phyloP scores from a whole-genome alignment of 2,329 filamentous ascomycete genomes.

The Epichloe coenophiala region DNA sequence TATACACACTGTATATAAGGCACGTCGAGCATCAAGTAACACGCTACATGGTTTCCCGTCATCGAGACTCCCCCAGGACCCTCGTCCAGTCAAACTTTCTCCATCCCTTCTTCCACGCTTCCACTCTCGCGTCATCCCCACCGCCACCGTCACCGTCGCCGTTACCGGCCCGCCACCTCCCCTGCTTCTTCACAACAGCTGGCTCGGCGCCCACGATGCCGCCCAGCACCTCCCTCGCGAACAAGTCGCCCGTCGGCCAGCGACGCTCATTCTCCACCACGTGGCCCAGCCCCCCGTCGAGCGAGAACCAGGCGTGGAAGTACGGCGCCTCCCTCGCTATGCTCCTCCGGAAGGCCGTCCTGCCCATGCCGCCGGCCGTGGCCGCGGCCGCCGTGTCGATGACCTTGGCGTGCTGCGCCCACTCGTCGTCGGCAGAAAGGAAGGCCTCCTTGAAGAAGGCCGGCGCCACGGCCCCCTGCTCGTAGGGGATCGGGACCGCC shows the following conservation, averaged over 20 bases:
- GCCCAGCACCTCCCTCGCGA: constrained; percentile 81
- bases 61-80: constrained; percentile 30
- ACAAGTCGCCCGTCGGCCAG: constrained; percentile 87
- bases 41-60: no score
- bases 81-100: constrained; percentile 81
- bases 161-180: constrained; percentile 49
- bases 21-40: no score
- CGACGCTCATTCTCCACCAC: constrained; percentile 72
- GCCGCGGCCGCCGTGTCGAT: constrained; percentile 69
- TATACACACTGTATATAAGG: no score
- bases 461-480: constrained; percentile 78
- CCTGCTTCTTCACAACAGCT: constrained; percentile 80
- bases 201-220: constrained; percentile 79
- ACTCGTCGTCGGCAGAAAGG: constrained; percentile 75
- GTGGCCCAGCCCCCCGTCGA: constrained; percentile 87
- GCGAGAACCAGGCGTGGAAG: constrained; percentile 90
- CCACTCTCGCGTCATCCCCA: constrained; percentile 50
- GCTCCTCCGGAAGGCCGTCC: constrained; percentile 65
- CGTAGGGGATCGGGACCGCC: constrained; percentile 78
- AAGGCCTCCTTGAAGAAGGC: constrained; percentile 96
- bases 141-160: constrained; percentile 10
- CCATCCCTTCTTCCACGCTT: constrained; percentile 75
- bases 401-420: constrained; percentile 88
- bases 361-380: constrained; percentile 51
- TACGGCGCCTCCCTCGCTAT: constrained; percentile 98